Evolutionary conservation across 1,284 basidiomycete species (phyloP).

Genomic region (Tremellales sp.): DNA sequence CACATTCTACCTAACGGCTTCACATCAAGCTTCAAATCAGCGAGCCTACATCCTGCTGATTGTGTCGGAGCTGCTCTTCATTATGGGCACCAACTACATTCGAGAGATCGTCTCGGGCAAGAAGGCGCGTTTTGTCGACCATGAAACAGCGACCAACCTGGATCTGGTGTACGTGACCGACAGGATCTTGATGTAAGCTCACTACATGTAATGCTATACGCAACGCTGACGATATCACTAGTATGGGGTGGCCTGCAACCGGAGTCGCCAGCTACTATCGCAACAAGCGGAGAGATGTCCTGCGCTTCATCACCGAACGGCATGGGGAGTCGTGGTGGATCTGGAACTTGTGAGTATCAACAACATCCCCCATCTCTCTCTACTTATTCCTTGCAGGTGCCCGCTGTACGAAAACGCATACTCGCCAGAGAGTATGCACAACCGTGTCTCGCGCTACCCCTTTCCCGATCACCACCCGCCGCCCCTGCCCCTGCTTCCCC

Average conservation of each 20-base stretch:
- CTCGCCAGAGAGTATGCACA: conserved; percentile 49
- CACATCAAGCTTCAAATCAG: too few species aligned
- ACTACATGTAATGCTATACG: not conserved
- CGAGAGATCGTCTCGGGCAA: conserved; percentile 53
- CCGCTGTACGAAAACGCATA: conserved; percentile 57
- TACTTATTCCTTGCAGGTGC: conserved; percentile 49
- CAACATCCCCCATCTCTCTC: not conserved
- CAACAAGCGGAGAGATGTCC: conserved; percentile 72
- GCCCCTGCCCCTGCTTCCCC: conserved; percentile 71
- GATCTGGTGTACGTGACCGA: conserved; percentile 66
- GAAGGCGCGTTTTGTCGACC: conserved; percentile 74
- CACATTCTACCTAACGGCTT: not conserved
- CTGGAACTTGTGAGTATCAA: conserved; percentile 63
- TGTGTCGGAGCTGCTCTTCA: too few species aligned
- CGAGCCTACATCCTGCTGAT: too few species aligned
- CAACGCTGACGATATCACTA: not conserved
- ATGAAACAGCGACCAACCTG: conserved; percentile 63
- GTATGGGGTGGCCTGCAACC: conserved; percentile 69
- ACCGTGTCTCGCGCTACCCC: conserved; percentile 72
- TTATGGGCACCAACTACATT: conserved; percentile 40
- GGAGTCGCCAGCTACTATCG: conserved; percentile 77
- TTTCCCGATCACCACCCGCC: conserved; percentile 87
- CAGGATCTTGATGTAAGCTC: conserved; percentile 60
- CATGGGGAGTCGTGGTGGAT: conserved; percentile 75
- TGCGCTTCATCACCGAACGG: conserved; percentile 67